Conservation (phyloP, 805 yeast genomes). For the Cyberlindnera maclurae region DNA sequence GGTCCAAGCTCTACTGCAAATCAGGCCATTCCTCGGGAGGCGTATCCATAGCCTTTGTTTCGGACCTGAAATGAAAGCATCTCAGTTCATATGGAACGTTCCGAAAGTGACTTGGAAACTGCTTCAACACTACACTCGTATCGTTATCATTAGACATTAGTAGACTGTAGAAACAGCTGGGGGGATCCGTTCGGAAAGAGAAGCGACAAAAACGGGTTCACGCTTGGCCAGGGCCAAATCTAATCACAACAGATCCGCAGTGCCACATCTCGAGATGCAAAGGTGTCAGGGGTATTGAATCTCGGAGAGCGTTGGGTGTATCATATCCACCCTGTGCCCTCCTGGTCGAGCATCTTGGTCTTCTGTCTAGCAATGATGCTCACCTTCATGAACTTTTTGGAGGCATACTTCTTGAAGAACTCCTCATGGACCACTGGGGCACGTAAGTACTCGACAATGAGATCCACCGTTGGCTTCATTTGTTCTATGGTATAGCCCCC, state of each 20-base stretch:
- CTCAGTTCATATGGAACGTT: too few species aligned
- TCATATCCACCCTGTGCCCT: conserved; percentile 4
- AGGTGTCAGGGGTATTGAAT: not conserved
- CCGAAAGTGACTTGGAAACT: too few species aligned
- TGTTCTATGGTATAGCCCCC: conserved; percentile 81
- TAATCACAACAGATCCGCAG: too few species aligned
- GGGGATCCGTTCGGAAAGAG: too few species aligned
- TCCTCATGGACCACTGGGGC: conserved; percentile 86
- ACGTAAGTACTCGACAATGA: conserved; percentile 68
- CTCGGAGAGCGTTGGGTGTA: not conserved
- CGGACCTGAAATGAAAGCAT: too few species aligned
- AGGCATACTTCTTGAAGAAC: conserved; percentile 86
- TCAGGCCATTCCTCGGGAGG: too few species aligned
- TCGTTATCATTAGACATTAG: conserved; percentile 1
- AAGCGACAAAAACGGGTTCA: too few species aligned
- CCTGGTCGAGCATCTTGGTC: conserved; percentile 52
- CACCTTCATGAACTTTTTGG: conserved; percentile 81
- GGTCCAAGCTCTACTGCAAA: too few species aligned
- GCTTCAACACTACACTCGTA: not conserved
- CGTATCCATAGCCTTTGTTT: too few species aligned
- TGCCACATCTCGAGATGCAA: too few species aligned
- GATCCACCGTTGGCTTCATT: conserved; percentile 61
- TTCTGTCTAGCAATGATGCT: conserved; percentile 73
- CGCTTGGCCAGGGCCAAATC: too few species aligned
- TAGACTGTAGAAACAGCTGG: too few species aligned